Evolutionary conservation across 371 early-diverging fungal species (phyloP), one percentile per base, ranked within the genome.

Genomic region (Mucor circinelloides): DNA sequence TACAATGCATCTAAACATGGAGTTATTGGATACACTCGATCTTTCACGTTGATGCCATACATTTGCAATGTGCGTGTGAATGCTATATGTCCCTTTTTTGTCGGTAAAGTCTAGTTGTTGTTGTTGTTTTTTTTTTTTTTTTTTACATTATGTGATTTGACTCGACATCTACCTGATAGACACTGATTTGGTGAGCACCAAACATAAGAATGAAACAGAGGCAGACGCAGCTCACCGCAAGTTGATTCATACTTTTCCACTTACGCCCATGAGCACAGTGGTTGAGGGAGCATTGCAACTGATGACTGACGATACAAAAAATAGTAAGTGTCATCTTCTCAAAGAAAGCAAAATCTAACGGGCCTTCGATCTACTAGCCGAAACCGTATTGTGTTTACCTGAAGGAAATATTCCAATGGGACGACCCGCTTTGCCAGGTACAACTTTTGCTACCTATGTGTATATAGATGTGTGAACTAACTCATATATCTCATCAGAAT

Each of bases 1-100:
- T 99, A 98, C 83, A 84, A 83, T 61, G 85, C 95, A 75, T 95
- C 97, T 58, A 99, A 99, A 81, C 86, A 94, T 69, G 98, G 94
- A 31, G 84, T 98, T n/a, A 90, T 93, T 67, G 96, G 96, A 27
- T 89, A 98, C 67, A 91, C 95, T 70, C 84, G 90, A 70, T 92
- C 97, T 15, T 81, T 99, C 62, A 95, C 96, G 25, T 80, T 90
- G 31, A 28, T 81, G 55, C 68, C 68, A n/a, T 28, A 46, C 5
- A 64, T 81, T 17, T 79, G 77, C 40, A 77, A 77, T 28, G 76
- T 81, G 7, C 71, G 82, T 15, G 76, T 78, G 3, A 79, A 77
- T 62, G 79, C 79, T 30, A 56, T 74, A 12, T 69, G 71, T 46
- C 71, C 68, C 17, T 68, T 58, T 36, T 74, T 65, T 65, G 71